These are phyloP conservation scores for Fusarium kyushuense DNA, from an alignment of 2,329 filamentous ascomycete genomes.

Conservation along the genomic window DNA sequence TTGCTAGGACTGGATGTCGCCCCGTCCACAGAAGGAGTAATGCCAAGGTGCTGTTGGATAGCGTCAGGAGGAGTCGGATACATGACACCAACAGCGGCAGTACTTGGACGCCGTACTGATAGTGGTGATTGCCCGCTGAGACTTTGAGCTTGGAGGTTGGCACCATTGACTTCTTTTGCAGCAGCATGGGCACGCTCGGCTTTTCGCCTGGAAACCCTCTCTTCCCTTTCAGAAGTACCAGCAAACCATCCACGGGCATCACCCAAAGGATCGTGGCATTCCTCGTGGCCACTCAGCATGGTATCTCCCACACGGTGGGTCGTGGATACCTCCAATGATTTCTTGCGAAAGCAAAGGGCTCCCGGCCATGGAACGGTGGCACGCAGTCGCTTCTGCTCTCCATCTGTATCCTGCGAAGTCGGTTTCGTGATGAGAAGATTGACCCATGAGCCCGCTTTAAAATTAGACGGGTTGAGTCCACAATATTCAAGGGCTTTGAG, in stretches of 20 bases:
- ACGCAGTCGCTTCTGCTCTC: slow-evolving; percentile 58
- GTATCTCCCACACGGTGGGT: slow-evolving; percentile 56
- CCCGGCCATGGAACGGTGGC: slow-evolving; percentile 66
- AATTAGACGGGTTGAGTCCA: slow-evolving; percentile 59
- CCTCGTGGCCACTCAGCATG: slow-evolving; percentile 54
- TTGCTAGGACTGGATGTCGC: slow-evolving; percentile 68
- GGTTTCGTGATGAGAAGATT: slow-evolving; percentile 62
- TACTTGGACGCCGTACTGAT: slow-evolving; percentile 63
- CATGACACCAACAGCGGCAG: slow-evolving; percentile 65
- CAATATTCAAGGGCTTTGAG: slow-evolving; percentile 63
- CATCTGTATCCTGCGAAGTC: slow-evolving; percentile 57
- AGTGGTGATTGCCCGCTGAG: slow-evolving; percentile 66
- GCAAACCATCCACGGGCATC: slow-evolving; percentile 64
- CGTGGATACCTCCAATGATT: slow-evolving; percentile 56
- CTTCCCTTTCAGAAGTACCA: slow-evolving; percentile 59
- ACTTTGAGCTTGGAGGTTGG: slow-evolving; percentile 57
- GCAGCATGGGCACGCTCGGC: slow-evolving; percentile 61
- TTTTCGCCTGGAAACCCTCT: slow-evolving; percentile 61
- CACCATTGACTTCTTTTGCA: slow-evolving; percentile 58
- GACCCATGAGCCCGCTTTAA: slow-evolving; percentile 63
- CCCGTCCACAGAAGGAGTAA: slow-evolving; percentile 69
- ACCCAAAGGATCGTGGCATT: slow-evolving; percentile 62
- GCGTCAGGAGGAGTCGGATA: slow-evolving; percentile 80
- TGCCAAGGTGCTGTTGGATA: slow-evolving; percentile 64
- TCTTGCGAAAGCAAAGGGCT: slow-evolving; percentile 65